Base-by-base conservation (phyloP, 2,329 filamentous ascomycete genomes). In the Diaporthe nobilis region DNA sequence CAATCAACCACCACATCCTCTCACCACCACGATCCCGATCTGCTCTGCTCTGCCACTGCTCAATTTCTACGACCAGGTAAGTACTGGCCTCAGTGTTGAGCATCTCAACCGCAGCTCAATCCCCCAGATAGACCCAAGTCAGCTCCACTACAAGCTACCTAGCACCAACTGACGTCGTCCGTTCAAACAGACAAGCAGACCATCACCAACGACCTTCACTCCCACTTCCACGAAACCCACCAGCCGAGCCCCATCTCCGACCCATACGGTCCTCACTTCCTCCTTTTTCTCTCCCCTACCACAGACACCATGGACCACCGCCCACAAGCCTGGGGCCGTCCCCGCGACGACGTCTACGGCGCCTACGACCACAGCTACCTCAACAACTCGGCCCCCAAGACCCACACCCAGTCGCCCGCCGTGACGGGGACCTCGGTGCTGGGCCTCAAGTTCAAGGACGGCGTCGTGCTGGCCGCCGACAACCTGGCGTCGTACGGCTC, bases 401-500 rank as follows among this genome's bases (percentile, higher is more conserved):
- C 95, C 82, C 95, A 97, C 86, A 98, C 97, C 73, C 95, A 98
- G 86, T 92, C 92, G 44, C 97, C 97, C 81, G 93, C 98, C 80
- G 97, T 99, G 77, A 99, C 97, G 71, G 97, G 97, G 83, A 98
- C 97, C 68, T 98, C 97, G 72, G 97, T 99, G 78, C 87, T 99
- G 75, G 97, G 93, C 78, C 90, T 98, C 84, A 98, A 98, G 89
- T 99, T 95, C 90, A 96, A 95, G 83, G 95, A 96, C 80, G 97
- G 97, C 82, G 95, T 99, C 78, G 96, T 98, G 82, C 96, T 99
- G 84, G 97, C 96, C 71, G 95, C 97, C 81, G 97, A 99, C 86
- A 99, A 98, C 88, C 88, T 99, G 79, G 97, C 97, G 80, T 99
- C 97, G 75, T 99, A 99, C 86, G 97, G 97, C 84, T 98, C 97